Conservation (phyloP, 495 filamentous ascomycete genomes). For the Aspergillus funiculosus region DNA sequence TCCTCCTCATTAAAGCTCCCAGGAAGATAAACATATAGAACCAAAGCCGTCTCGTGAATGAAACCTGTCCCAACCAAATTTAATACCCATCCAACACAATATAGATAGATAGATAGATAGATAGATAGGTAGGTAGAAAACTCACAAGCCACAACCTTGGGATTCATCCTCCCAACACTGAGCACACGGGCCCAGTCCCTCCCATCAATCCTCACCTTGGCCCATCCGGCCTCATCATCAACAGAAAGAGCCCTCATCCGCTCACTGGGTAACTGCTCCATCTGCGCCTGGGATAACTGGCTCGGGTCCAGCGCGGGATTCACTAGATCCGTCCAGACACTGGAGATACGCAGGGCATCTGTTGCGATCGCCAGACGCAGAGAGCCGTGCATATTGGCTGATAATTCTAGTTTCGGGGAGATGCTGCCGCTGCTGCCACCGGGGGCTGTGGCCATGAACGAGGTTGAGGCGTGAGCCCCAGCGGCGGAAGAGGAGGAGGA, state of each 20-base stretch:
- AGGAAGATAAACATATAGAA: constrained; percentile 88
- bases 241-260: constrained; percentile 50
- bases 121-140: constrained; percentile 10
- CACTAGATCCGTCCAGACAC: constrained; percentile 70
- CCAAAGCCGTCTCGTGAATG: constrained; percentile 71
- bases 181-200: constrained; percentile 86
- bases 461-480: background rate
- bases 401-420: constrained; percentile 66
- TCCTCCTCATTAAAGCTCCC: constrained; percentile 64
- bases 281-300: constrained; percentile 57
- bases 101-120: background rate
- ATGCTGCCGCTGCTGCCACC: constrained; percentile 18
- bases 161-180: constrained; percentile 81
- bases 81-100: background rate
- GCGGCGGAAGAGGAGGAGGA: background rate
- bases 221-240: constrained; percentile 65
- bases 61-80: constrained; percentile 41
- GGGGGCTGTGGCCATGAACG: constrained; percentile 7
- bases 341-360: constrained; percentile 74
- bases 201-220: constrained; percentile 81
- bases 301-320: constrained; percentile 78
- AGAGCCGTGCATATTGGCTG: constrained; percentile 87
- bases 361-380: constrained; percentile 69
- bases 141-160: constrained; percentile 83
- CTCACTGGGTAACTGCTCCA: constrained; percentile 68